Base-by-base conservation (phyloP, 768 basidiomycete genomes). In the Leucocoprinus birnbaumii region DNA sequence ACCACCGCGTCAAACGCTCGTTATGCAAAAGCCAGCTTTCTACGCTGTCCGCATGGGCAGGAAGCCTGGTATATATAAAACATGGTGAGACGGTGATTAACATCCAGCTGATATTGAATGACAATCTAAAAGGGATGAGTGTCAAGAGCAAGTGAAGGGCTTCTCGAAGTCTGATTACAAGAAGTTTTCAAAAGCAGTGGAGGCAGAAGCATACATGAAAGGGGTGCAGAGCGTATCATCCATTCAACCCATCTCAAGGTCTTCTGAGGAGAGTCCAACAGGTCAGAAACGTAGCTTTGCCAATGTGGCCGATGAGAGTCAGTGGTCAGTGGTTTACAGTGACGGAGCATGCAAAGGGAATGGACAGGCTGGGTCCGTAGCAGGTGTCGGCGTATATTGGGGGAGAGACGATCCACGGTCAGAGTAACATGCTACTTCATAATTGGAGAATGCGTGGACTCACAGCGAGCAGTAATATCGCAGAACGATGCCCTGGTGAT, bases 301-400 rank as follows among this genome's bases (percentile, higher is more conserved):
- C 56, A 10, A 61, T 22, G 61, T 72, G 7, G 58, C 61, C 25
- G 72, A 74, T 25, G 72, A 72, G 51, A 57, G 53, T 6, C 62
- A 53, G 27, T 73, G 65, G 61, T 69, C 75, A 51, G 71, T 88
- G 11, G 94, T 94, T 1, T 96, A 91, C 62, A 86, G 80, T 18
- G 95, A 98, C 67, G 95, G 95, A 10, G 88, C 93, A 5, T 94
- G 92, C 59, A 83, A 81, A 63, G 83, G 86, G 2, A 98, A 98
- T 64, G 95, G 95, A 0, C 71, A 84, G 63, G 26, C 25, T 2
- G 82, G 79, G 1, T 79, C 89, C 0, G 59, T 80, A 40, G 95
- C 92, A 0, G 95, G 95, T 1, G 70, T 94, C 41, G 95, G 95
- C 0, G 91, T 98, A 0, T 98, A 86, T 84, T 98, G 91, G 90